These are phyloP conservation scores for Mycena polygramma DNA, from an alignment of 768 basidiomycete genomes.

Conservation along the genomic window DNA sequence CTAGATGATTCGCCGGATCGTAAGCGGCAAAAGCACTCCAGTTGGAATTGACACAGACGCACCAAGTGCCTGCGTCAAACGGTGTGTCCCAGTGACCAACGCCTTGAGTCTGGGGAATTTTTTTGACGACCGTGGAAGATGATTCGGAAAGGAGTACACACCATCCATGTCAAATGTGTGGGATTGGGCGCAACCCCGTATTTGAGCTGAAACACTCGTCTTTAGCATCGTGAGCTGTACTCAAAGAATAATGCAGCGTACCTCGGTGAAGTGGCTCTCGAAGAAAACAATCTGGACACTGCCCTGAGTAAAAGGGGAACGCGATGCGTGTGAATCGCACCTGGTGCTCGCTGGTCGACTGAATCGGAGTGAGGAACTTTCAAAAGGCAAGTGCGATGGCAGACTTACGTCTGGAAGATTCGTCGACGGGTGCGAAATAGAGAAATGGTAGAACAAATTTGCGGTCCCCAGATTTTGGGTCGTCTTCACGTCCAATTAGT, in stretches of 20 bases:
- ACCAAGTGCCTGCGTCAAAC: conserved; percentile 67
- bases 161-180: conserved; percentile 67
- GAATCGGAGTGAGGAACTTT: neutral
- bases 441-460: conserved; percentile 75
- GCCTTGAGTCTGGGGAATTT: conserved; percentile 43
- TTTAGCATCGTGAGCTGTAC: neutral
- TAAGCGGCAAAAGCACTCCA: too few relatives aligned
- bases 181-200: conserved; percentile 66
- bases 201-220: conserved; percentile 56
- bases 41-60: too few relatives aligned
- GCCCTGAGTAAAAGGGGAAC: neutral
- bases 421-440: conserved; percentile 60
- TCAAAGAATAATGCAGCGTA: conserved; percentile 29
- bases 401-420: conserved; percentile 65
- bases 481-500: conserved; percentile 49
- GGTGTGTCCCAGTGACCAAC: conserved; percentile 63
- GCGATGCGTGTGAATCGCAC: conserved; percentile 40
- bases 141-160: neutral
- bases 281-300: conserved; percentile 60
- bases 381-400: neutral
- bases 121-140: too few relatives aligned
- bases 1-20: too few relatives aligned
- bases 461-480: conserved; percentile 68
- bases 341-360: conserved; percentile 71
- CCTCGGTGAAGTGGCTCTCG: conserved; percentile 75